Evolutionary conservation across 2,329 filamentous ascomycete species (phyloP).

Genomic region (Aspergillus sp.): DNA sequence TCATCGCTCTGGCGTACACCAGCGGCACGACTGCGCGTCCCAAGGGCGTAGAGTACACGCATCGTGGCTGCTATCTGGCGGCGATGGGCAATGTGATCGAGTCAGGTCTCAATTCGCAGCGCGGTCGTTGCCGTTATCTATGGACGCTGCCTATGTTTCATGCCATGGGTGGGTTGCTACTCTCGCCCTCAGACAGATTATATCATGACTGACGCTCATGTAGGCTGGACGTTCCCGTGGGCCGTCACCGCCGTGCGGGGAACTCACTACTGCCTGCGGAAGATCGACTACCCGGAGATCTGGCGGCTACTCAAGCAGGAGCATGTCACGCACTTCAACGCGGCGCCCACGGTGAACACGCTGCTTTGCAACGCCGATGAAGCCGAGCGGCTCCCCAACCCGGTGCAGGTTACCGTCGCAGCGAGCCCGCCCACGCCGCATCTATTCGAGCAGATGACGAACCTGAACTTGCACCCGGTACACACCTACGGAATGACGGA

Average conservation of each 20-base stretch:
- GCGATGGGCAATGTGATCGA: slow-evolving; percentile 84
- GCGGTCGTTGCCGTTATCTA: slow-evolving; percentile 73
- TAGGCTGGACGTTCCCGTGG: slow-evolving; percentile 84
- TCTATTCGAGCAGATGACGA: slow-evolving; percentile 89
- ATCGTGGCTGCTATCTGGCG: slow-evolving; percentile 83
- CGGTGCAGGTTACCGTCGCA: slow-evolving; percentile 86
- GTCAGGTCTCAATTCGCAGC: slow-evolving; percentile 72
- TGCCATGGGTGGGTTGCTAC: slow-evolving; percentile 49
- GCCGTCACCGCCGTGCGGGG: slow-evolving; percentile 87
- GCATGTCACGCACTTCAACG: slow-evolving; percentile 89
- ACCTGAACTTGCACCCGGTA: slow-evolving; percentile 81
- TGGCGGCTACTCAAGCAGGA: slow-evolving; percentile 87
- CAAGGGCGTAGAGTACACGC: slow-evolving; percentile 91
- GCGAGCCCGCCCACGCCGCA: slow-evolving; percentile 86
- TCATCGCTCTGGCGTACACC: slow-evolving; percentile 88
- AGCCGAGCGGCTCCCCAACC: slow-evolving; percentile 66
- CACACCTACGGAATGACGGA: slow-evolving; percentile 88
- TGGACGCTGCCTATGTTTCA: slow-evolving; percentile 93
- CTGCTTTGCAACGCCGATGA: slow-evolving; percentile 78
- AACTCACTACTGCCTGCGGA: slow-evolving; percentile 91
- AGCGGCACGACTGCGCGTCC: slow-evolving; percentile 88
- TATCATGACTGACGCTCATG: slow-evolving; percentile 29
- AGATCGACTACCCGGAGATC: slow-evolving; percentile 91
- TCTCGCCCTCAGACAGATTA: neutral
- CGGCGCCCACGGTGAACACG: slow-evolving; percentile 94